Conservation (phyloP, 2,329 filamentous ascomycete genomes). For the Coniochaeta sp. region DNA sequence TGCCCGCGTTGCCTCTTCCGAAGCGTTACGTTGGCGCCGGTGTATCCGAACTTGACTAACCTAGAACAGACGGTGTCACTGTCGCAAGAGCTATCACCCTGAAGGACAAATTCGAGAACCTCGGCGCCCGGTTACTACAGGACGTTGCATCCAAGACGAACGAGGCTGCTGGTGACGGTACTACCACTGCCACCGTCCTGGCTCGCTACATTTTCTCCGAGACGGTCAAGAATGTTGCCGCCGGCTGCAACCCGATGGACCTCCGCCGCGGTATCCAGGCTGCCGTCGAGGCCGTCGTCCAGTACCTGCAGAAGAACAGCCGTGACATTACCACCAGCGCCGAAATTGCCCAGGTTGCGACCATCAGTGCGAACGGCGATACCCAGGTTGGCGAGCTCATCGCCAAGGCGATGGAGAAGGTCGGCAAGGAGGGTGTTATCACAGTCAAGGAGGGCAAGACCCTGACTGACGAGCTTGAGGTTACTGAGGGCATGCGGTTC, state of each 20-base stretch:
- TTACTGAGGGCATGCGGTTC: conserved; percentile 99
- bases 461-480: conserved; percentile 91
- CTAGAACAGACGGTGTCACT: conserved; percentile 67
- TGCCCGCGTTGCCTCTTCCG: not conserved
- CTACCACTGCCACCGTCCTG: conserved; percentile 94
- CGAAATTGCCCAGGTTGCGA: conserved; percentile 96
- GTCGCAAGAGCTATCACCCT: conserved; percentile 85
- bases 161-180: conserved; percentile 97
- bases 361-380: conserved; percentile 96
- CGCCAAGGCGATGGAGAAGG: conserved; percentile 98
- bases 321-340: conserved; percentile 95
- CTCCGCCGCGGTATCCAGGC: conserved; percentile 94
- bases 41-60: conserved; percentile 5
- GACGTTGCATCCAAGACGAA: conserved; percentile 99
- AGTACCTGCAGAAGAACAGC: conserved; percentile 93
- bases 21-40: not conserved
- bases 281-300: conserved; percentile 88
- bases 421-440: conserved; percentile 99
- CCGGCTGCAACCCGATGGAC: conserved; percentile 99
- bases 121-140: conserved; percentile 91
- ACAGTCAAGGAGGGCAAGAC: conserved; percentile 99
- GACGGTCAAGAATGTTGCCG: conserved; percentile 99
- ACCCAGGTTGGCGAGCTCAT: conserved; percentile 91
- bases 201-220: conserved; percentile 98
- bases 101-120: conserved; percentile 99